Evolutionary conservation across 352 stramenopile species (phyloP).

Genomic region (Discostella stelligera): DNA sequence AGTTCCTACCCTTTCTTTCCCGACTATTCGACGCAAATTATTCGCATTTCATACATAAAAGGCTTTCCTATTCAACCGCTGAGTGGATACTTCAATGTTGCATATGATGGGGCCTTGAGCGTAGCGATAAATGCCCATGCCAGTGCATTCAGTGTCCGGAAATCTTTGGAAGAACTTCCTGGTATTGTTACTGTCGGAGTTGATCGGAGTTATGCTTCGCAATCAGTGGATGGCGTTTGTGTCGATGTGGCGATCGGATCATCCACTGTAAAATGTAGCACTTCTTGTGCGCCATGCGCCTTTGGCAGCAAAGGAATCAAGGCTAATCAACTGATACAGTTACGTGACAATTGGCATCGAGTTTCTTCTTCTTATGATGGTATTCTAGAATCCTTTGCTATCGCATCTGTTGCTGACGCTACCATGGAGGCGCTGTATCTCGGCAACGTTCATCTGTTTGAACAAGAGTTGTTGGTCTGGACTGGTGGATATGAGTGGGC

Average conservation of each 20-base stretch:
- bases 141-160: slow-evolving; percentile 84
- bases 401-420: slow-evolving; percentile 69
- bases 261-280: slow-evolving; percentile 45
- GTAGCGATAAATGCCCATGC: slow-evolving; percentile 86
- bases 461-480: slow-evolving; percentile 64
- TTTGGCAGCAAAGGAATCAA: slow-evolving; percentile 54
- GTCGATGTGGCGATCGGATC: slow-evolving; percentile 48
- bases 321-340: slow-evolving; percentile 59
- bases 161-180: slow-evolving; percentile 86
- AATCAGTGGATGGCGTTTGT: slow-evolving; percentile 34
- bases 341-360: slow-evolving; percentile 69
- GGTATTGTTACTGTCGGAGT: slow-evolving; percentile 83
- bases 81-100: slow-evolving; percentile 87
- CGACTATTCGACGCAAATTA: slow-evolving; percentile 63
- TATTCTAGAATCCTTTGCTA: slow-evolving; percentile 58
- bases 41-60: slow-evolving; percentile 42
- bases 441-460: slow-evolving; percentile 43
- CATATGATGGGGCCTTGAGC: slow-evolving; percentile 84
- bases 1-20: slow-evolving; percentile 33
- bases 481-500: slow-evolving; percentile 80
- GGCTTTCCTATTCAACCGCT: slow-evolving; percentile 22
- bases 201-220: slow-evolving; percentile 32
- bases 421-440: slow-evolving; percentile 61
- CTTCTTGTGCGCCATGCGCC: slow-evolving; percentile 50
- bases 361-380: slow-evolving; percentile 67